These are phyloP conservation scores for Acanthamoeba sp. DNA, from an alignment of 208 protist genomes.

Conservation along the genomic window DNA sequence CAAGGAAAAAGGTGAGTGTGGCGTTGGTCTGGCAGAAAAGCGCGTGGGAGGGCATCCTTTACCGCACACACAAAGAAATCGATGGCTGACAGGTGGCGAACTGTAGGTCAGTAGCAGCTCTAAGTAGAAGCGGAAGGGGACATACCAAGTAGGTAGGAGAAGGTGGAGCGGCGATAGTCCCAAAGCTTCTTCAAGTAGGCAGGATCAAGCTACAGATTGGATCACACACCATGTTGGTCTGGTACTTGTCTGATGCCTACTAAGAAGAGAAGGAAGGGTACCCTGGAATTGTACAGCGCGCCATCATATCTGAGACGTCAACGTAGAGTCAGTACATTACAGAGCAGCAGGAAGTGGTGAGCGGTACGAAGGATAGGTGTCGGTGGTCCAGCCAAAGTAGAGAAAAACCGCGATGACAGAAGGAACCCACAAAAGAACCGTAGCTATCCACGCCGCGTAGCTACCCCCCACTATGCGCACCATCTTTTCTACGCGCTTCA, in stretches of 20 bases:
- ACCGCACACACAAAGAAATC: slow-evolving; percentile 64
- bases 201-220: not conserved
- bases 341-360: not conserved
- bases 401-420: slow-evolving; percentile 29
- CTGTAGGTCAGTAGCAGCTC: not conserved
- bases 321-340: not conserved
- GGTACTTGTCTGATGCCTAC: too few relatives aligned
- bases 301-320: not conserved
- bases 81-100: not conserved
- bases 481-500: not conserved
- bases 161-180: slow-evolving; percentile 25
- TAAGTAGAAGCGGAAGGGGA: not conserved
- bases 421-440: slow-evolving; percentile 32
- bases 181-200: slow-evolving; percentile 24
- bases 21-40: too few relatives aligned
- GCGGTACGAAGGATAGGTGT: not conserved
- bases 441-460: slow-evolving; percentile 51
- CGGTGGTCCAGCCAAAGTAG: slow-evolving; percentile 58
- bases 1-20: not conserved
- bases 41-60: too few relatives aligned
- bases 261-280: not conserved
- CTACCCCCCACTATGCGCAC: slow-evolving; percentile 20
- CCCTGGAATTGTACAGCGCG: not conserved
- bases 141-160: slow-evolving; percentile 39
- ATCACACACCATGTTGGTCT: too few relatives aligned